Conservation (phyloP, 2,329 filamentous ascomycete genomes). For the Phyllosticta citriasiana region DNA sequence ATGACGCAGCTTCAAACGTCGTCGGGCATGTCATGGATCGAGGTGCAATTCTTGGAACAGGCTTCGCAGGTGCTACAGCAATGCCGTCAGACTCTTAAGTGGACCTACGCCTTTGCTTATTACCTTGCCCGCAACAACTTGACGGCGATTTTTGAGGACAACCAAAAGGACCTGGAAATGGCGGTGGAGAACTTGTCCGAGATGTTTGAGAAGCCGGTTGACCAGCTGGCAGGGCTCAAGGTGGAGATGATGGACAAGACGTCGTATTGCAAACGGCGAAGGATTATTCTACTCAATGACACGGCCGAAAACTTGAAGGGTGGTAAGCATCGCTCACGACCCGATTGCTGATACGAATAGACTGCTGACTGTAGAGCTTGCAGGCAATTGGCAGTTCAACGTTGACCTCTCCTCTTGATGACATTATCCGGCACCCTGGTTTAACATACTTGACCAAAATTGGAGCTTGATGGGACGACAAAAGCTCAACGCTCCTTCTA, state of each 20-base stretch:
- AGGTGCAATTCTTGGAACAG: conserved; percentile 91
- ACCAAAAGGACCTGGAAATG: conserved; percentile 96
- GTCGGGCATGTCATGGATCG: conserved; percentile 97
- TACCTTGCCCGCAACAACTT: conserved; percentile 94
- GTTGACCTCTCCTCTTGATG: conserved; percentile 7
- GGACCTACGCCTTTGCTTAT: conserved; percentile 98
- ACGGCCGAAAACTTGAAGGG: conserved; percentile 87
- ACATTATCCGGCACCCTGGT: too few relatives aligned
- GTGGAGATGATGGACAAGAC: conserved; percentile 99
- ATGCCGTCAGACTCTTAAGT: conserved; percentile 96
- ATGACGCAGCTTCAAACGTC: conserved; percentile 93
- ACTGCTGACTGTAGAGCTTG: neutral
- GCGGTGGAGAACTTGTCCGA: conserved; percentile 94
- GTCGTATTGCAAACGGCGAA: conserved; percentile 85
- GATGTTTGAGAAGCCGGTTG: conserved; percentile 97
- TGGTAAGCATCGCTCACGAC: conserved; percentile 46
- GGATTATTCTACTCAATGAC: conserved; percentile 81
- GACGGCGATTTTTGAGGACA: conserved; percentile 96
- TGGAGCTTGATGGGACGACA: too few relatives aligned
- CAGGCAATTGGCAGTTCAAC: conserved; percentile 10
- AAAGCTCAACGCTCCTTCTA: too few relatives aligned
- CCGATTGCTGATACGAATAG: neutral
- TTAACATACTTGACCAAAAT: too few relatives aligned
- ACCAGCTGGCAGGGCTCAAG: conserved; percentile 75
- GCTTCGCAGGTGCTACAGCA: conserved; percentile 90